Evolutionary conservation across 805 yeast species (phyloP).

Genomic region (Candida hungchunana): DNA sequence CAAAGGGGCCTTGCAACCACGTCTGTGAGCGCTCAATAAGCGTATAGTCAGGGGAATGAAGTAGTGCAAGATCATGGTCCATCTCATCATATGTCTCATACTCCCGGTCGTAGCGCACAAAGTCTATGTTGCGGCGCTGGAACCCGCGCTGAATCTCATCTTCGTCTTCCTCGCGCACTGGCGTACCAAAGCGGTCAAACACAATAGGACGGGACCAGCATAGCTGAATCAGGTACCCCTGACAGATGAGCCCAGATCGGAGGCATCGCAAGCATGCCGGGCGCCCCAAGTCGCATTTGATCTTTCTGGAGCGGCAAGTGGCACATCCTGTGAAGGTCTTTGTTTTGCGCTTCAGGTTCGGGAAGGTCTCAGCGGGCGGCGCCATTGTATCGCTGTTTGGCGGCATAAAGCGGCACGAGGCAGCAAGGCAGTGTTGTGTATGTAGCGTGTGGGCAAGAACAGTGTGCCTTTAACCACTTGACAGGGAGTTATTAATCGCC

Average conservation of each 20-base stretch:
- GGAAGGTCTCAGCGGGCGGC: neutral
- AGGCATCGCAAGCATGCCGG: slow-evolving; percentile 73
- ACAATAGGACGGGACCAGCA: slow-evolving; percentile 63
- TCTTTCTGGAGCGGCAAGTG: slow-evolving; percentile 77
- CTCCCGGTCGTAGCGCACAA: slow-evolving; percentile 64
- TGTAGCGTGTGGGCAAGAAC: too few relatives aligned
- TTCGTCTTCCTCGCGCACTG: slow-evolving; percentile 27
- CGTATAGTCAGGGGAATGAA: slow-evolving; percentile 47
- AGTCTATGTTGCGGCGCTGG: slow-evolving; percentile 68
- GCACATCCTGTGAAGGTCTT: slow-evolving; percentile 88
- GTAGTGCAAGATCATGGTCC: slow-evolving; percentile 59
- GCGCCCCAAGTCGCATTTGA: slow-evolving; percentile 69
- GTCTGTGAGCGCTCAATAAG: slow-evolving; percentile 42
- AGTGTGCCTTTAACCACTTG: too few relatives aligned
- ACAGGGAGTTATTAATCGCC: too few relatives aligned
- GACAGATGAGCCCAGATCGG: slow-evolving; percentile 64
- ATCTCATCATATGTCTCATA: slow-evolving; percentile 79
- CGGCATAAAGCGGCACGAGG: neutral
- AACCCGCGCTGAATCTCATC: slow-evolving; percentile 44
- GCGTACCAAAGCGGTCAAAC: slow-evolving; percentile 44
- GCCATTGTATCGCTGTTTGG: neutral
- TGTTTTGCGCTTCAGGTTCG: slow-evolving; percentile 34
- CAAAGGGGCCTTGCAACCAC: slow-evolving; percentile 71
- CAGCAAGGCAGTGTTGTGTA: neutral
- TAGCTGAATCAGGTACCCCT: slow-evolving; percentile 78